Evolutionary conservation across 225 moss, liverwort and hornwort genomes (phyloP), one percentile per base, ranked within the genome.

Genomic region (Sphagnum contortum): DNA sequence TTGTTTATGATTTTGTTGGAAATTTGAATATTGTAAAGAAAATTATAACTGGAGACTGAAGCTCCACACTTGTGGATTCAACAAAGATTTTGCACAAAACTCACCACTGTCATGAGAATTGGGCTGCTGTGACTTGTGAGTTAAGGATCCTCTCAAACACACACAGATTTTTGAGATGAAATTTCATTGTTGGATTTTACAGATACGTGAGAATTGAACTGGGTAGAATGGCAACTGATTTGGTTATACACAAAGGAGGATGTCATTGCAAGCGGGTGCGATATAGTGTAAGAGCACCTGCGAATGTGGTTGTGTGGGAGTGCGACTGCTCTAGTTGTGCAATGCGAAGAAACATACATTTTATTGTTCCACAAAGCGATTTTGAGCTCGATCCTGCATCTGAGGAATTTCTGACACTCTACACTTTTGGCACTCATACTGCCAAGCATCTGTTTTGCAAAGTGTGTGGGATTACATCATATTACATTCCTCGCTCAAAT

Each of bases 391-490:
- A 84, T 57, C 80, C 73, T 5, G 55, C 75, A 13, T 81, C 86
- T 12, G 59, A 71, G 59, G 73, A 89, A 59, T 80, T 69, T 75
- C 81, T 95, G 12, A 89, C 89, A 13, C 64, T 82, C 13, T 91
- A 89, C 62, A 89, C 88, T 6, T 95, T 95, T 70, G 77, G 70
- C 6, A 88, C 89, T 5, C 91, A 89, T 70, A 61, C 69, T 44
- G 91, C 91, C 6, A 89, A 91, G 78, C 91, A 89, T 59, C 80
- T 83, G 61, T 91, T 94, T 67, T 91, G 94, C 74, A 94, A 90
- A 60, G 78, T 81, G 59, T 91, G 91, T 59, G 94, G 91, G 4
- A 89, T 89, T 8, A 70, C 72, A 9, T 89, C 91, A 44, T 89
- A 76, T 68, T 91, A 88, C 51, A 57, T 81, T 55, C 94, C 91